Percentiles rank a stretch among this genome's conserved stretches.
These are phyloP conservation scores for Pyropia haitanensis DNA, from an alignment of 23 red algal genomes.

Conservation along the genomic window DNA sequence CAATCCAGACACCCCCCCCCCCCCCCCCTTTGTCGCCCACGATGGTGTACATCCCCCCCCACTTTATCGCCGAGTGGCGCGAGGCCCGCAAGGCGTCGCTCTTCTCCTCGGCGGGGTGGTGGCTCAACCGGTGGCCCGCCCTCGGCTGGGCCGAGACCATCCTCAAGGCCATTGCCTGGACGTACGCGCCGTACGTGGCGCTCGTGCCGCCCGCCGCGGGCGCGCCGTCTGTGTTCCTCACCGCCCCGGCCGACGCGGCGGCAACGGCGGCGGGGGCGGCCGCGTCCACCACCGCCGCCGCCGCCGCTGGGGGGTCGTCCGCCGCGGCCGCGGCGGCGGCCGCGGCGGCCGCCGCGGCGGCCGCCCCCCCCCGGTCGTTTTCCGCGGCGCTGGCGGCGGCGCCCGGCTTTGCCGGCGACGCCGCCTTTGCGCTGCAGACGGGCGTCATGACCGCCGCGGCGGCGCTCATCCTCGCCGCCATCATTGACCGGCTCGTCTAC, in stretches of 20 bases:
- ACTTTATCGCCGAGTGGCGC: constrained; percentile 67
- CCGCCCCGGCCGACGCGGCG: background rate
- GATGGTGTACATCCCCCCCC: constrained; percentile 52
- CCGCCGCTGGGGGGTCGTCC: no score
- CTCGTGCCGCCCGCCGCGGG: background rate
- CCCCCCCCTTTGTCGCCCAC: background rate
- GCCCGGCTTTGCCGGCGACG: background rate
- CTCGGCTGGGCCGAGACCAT: constrained; percentile 74
- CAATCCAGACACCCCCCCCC: background rate
- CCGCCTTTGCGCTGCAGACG: constrained; percentile 5
- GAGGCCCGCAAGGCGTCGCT: constrained; percentile 18
- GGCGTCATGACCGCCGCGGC: constrained; percentile 40
- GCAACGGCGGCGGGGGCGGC: background rate
- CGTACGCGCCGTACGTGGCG: constrained; percentile 42
- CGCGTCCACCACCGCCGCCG: background rate
- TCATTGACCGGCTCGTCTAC: constrained; percentile 79
- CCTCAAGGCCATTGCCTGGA: constrained; percentile 60
- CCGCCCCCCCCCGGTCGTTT: no score
- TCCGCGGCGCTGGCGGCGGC: background rate
- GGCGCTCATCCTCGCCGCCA: constrained; percentile 26
- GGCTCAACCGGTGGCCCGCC: constrained; percentile 83
- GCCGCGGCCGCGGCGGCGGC: background rate
- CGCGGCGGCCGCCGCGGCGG: background rate
- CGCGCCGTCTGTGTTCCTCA: background rate
- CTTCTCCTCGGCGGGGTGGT: constrained; percentile 60